Conservation (phyloP, 1,284 basidiomycete genomes). For the Moesziomyces globuligerus region DNA sequence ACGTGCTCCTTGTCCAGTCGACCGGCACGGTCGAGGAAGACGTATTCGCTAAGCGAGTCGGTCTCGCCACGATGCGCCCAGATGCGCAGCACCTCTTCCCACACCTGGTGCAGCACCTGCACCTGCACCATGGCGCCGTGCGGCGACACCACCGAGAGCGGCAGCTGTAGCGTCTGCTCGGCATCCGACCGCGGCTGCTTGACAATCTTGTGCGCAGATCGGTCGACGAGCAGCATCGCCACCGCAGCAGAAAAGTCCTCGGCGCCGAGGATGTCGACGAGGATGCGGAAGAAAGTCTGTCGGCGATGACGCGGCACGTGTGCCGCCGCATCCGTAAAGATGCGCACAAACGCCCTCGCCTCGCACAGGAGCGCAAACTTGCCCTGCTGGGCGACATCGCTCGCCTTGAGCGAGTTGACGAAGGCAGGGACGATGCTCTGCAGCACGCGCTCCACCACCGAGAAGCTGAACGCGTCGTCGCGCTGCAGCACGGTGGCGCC, state of each 20-base stretch:
- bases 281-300: slow-evolving; percentile 87
- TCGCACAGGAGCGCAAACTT: slow-evolving; percentile 55
- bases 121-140: slow-evolving; percentile 74
- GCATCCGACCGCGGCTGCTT: slow-evolving; percentile 71
- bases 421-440: slow-evolving; percentile 93
- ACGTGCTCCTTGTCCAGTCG: slow-evolving; percentile 56
- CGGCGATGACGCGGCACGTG: slow-evolving; percentile 89
- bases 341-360: slow-evolving; percentile 75
- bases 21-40: slow-evolving; percentile 58
- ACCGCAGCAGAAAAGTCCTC: slow-evolving; percentile 84
- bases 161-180: slow-evolving; percentile 73
- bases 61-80: slow-evolving; percentile 45
- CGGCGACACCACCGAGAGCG: slow-evolving; percentile 72
- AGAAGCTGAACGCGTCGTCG: slow-evolving; percentile 94
- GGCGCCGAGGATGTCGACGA: slow-evolving; percentile 85
- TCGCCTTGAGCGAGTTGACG: slow-evolving; percentile 69
- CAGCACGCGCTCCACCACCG: slow-evolving; percentile 94
- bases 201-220: slow-evolving; percentile 78
- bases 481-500: slow-evolving; percentile 94
- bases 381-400: slow-evolving; percentile 31
- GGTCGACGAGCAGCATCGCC: slow-evolving; percentile 86
- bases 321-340: slow-evolving; percentile 86
- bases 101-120: slow-evolving; percentile 66
- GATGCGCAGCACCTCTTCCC: slow-evolving; percentile 52
- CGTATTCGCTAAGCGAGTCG: slow-evolving; percentile 33